phyloP scores from a whole-genome alignment of 1,284 basidiomycete species.

The Cryptococcus hybrid region DNA sequence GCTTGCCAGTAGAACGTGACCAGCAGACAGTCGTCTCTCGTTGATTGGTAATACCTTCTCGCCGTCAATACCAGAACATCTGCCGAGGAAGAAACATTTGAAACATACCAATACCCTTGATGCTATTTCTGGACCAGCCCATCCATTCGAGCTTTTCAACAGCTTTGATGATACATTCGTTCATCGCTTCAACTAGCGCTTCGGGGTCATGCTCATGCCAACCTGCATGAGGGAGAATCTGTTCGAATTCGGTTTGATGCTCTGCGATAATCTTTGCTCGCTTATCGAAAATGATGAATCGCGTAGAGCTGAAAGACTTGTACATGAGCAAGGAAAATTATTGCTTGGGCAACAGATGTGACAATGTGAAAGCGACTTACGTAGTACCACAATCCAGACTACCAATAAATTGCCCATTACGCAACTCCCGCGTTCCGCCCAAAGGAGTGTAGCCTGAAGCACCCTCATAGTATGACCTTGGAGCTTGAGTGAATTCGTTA shows the following conservation, averaged over 20 bases:
- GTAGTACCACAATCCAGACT: conserved; percentile 91
- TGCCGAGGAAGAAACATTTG: neutral
- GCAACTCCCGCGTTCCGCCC: conserved; percentile 23
- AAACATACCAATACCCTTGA: conserved; percentile 84
- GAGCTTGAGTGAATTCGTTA: conserved; percentile 30
- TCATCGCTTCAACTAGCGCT: conserved; percentile 76
- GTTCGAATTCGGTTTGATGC: conserved; percentile 86
- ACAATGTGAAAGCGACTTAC: conserved; percentile 54
- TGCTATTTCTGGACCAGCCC: conserved; percentile 69
- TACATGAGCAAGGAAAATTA: neutral
- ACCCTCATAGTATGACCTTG: conserved; percentile 12
- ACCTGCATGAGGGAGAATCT: conserved; percentile 85
- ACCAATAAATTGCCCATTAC: conserved; percentile 68
- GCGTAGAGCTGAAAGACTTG: conserved; percentile 65
- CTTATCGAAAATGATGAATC: conserved; percentile 87
- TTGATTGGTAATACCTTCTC: conserved; percentile 90
- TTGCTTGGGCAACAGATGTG: neutral
- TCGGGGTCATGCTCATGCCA: conserved; percentile 96
- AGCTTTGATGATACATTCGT: conserved; percentile 73
- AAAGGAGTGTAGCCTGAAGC: conserved; percentile 27
- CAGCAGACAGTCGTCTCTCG: conserved; percentile 95
- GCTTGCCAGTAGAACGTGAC: conserved; percentile 85
- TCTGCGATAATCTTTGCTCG: conserved; percentile 82
- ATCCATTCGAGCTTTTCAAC: conserved; percentile 68
- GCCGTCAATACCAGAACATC: neutral